These are phyloP conservation scores for Neofusicoccum cordaticola DNA, from an alignment of 2,329 filamentous ascomycete genomes.

Conservation along the genomic window DNA sequence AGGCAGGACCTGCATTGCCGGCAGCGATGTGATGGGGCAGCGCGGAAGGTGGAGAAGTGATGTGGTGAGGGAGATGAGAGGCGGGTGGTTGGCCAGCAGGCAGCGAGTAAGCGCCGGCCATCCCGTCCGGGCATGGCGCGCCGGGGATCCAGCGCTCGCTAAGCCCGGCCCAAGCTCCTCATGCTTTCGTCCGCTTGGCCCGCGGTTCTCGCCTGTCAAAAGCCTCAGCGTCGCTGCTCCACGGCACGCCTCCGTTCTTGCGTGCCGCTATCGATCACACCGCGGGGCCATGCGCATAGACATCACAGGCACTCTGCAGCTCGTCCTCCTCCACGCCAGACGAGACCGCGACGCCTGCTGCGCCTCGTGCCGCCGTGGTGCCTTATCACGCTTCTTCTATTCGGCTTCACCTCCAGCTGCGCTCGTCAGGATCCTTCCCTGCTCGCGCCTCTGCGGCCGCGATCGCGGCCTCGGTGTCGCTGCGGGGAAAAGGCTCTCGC, in stretches of 20 bases:
- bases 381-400: not conserved
- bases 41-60: conserved; percentile 13
- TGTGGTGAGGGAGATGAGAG: not conserved
- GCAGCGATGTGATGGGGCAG: conserved; percentile 8
- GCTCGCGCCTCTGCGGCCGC: not conserved
- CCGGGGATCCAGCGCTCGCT: not conserved
- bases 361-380: not conserved
- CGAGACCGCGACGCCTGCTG: not conserved
- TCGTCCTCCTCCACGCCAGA: not conserved
- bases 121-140: not conserved
- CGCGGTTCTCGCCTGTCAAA: not conserved
- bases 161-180: not conserved
- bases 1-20: conserved; percentile 14
- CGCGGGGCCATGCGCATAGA: not conserved
- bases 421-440: not conserved
- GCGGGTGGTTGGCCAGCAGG: not conserved
- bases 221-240: not conserved
- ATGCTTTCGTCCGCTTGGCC: conserved; percentile 11
- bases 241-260: not conserved
- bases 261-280: not conserved
- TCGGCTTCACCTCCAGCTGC: not conserved
- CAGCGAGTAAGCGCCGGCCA: conserved; percentile 9
- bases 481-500: not conserved
- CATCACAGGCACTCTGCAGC: not conserved
- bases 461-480: not conserved